Evolutionary conservation across 2,329 filamentous ascomycete species (phyloP).

Genomic region (Hysterium pulicare): DNA sequence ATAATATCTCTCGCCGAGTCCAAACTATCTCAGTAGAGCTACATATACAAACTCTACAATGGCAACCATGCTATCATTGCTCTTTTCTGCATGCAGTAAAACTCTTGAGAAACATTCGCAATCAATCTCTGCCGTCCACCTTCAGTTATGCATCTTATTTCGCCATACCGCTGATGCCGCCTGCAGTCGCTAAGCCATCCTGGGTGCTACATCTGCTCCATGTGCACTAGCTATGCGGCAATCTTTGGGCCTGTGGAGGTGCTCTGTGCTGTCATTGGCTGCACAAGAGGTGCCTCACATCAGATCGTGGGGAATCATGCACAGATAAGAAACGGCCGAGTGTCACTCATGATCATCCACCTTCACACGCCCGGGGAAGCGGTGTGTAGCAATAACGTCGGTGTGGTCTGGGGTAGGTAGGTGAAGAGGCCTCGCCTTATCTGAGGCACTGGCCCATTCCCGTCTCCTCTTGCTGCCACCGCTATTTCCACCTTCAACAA

Average conservation of each 20-base stretch:
- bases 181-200: neutral
- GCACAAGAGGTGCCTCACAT: neutral
- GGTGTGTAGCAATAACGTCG: constrained; percentile 14
- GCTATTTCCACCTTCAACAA: neutral
- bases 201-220: neutral
- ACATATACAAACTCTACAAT: too few relatives aligned
- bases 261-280: constrained; percentile 10
- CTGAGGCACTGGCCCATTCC: neutral
- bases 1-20: too few relatives aligned
- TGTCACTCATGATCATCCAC: constrained; percentile 13
- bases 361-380: constrained; percentile 10
- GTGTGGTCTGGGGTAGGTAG: constrained; percentile 4
- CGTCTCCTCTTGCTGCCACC: neutral
- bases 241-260: constrained; percentile 6
- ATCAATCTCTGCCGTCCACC: too few relatives aligned
- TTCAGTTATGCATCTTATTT: neutral
- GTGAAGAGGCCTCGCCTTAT: neutral
- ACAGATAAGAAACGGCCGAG: constrained; percentile 8
- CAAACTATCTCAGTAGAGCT: too few relatives aligned
- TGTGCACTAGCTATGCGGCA: too few relatives aligned
- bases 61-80: too few relatives aligned
- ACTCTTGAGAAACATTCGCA: too few relatives aligned
- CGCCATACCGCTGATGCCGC: neutral
- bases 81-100: too few relatives aligned
- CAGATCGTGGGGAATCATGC: constrained; percentile 12